Percentiles rank a stretch among this genome's conserved stretches.
phyloP scores from a whole-genome alignment of 441 rosid species.

The Brassica hybrid region DNA sequence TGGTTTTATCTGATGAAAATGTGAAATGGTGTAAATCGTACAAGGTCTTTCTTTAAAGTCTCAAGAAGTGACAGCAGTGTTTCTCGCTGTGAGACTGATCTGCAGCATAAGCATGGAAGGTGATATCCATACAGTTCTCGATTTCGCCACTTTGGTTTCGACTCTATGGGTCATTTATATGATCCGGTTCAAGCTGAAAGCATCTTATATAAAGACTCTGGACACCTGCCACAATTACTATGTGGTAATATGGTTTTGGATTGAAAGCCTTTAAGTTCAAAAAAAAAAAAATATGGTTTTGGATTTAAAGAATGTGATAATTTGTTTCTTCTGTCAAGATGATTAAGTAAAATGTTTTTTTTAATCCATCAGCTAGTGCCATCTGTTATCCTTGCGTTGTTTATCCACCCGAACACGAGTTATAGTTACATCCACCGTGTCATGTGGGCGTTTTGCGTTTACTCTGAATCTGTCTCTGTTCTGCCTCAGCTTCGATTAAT shows the following conservation, averaged over 20 bases:
- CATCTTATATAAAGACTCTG: conserved; percentile 61
- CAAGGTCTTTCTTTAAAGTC: conserved; percentile 81
- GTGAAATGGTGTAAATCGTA: not conserved
- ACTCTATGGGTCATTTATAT: conserved; percentile 78
- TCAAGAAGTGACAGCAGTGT: conserved; percentile 77
- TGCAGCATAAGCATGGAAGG: conserved; percentile 55
- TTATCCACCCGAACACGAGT: conserved; percentile 51
- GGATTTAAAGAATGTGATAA: not conserved
- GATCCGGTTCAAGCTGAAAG: conserved; percentile 71
- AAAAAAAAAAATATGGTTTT: too few species aligned
- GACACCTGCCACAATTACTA: conserved; percentile 64
- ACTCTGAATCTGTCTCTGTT: conserved; percentile 74
- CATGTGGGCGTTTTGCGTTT: conserved; percentile 73
- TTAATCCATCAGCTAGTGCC: conserved; percentile 58
- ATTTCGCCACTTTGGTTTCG: conserved; percentile 57
- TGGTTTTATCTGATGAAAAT: not conserved
- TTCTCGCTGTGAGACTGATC: conserved; percentile 60
- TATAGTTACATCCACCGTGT: conserved; percentile 29
- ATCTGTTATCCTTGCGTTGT: conserved; percentile 52
- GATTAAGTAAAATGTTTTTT: conserved; percentile 17
- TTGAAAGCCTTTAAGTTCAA: too few species aligned
- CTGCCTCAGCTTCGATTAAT: conserved; percentile 87
- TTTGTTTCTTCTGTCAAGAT: not conserved
- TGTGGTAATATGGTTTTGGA: conserved; percentile 49
- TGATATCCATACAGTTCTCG: conserved; percentile 68